Evolutionary conservation across 2,329 filamentous ascomycete genomes (phyloP).

Genomic region (Dothiorella sarmentorum): DNA sequence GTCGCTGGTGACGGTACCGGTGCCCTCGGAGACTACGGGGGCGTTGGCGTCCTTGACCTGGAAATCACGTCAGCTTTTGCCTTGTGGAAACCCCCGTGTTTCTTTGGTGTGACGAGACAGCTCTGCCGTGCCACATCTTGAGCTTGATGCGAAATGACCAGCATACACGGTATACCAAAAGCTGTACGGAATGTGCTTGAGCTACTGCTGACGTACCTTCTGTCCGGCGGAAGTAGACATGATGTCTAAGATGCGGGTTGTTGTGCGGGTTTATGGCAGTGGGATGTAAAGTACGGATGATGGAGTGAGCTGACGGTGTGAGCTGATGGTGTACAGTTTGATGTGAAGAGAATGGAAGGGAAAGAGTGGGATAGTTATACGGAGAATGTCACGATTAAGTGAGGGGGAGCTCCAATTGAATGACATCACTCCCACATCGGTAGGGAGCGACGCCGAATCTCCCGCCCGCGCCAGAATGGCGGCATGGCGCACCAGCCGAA

Average conservation of each 20-base stretch:
- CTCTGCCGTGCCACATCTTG: background rate
- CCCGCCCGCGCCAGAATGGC: background rate
- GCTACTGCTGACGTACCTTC: constrained; percentile 19
- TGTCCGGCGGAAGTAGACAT: constrained; percentile 21
- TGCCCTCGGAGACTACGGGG: constrained; percentile 54
- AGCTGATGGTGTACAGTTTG: background rate
- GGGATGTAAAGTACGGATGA: background rate
- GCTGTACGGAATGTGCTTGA: background rate
- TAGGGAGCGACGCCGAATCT: background rate
- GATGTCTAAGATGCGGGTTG: background rate
- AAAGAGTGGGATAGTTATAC: too few relatives aligned
- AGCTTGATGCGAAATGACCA: background rate
- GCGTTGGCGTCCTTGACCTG: constrained; percentile 49
- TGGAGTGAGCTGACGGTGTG: too few relatives aligned
- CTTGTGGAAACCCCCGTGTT: background rate
- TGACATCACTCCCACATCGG: background rate
- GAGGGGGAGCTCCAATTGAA: background rate
- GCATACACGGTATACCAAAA: background rate
- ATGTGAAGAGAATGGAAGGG: background rate
- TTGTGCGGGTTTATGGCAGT: background rate
- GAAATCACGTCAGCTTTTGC: constrained; percentile 22
- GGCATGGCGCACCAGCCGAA: background rate
- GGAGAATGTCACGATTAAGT: too few relatives aligned
- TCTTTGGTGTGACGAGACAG: background rate
- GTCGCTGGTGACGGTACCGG: constrained; percentile 62